phyloP scores from a whole-genome alignment of 1,284 basidiomycete genomes.

The Austroboletus niveus region DNA sequence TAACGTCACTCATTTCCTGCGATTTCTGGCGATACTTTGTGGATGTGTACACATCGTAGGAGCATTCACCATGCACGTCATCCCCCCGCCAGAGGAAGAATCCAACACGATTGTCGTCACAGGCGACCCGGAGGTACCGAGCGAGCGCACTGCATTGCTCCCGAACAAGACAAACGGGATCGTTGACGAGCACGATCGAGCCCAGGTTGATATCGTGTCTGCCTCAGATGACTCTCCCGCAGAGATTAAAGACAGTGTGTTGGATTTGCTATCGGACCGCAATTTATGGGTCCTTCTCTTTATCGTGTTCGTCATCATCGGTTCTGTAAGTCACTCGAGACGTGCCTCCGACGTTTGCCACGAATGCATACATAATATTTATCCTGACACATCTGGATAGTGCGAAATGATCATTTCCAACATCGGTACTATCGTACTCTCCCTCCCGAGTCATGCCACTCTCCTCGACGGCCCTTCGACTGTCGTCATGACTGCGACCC shows the following conservation, averaged over 20 bases:
- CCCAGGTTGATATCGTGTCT: slow-evolving; percentile 22
- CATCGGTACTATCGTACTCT: slow-evolving; percentile 70
- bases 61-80: slow-evolving; percentile 42
- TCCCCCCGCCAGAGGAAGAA: slow-evolving; percentile 16
- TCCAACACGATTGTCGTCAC: slow-evolving; percentile 34
- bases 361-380: not conserved
- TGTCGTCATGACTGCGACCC: slow-evolving; percentile 44
- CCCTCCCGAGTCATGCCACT: slow-evolving; percentile 43
- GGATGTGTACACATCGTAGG: slow-evolving; percentile 55
- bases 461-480: slow-evolving; percentile 17
- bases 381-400: slow-evolving; percentile 36
- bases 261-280: slow-evolving; percentile 50
- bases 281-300: slow-evolving; percentile 57
- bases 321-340: slow-evolving; percentile 48
- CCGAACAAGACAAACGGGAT: slow-evolving; percentile 22
- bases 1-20: slow-evolving; percentile 54
- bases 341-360: not conserved
- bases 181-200: slow-evolving; percentile 1
- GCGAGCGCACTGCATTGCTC: slow-evolving; percentile 48
- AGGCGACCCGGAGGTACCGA: slow-evolving; percentile 29
- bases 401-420: slow-evolving; percentile 81
- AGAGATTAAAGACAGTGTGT: slow-evolving; percentile 26
- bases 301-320: slow-evolving; percentile 49
- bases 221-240: slow-evolving; percentile 30
- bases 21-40: slow-evolving; percentile 54